Evolutionary conservation across 2,329 filamentous ascomycete genomes (phyloP), one percentile per base, ranked within the genome.

Genomic region (Trichoderma breve): DNA sequence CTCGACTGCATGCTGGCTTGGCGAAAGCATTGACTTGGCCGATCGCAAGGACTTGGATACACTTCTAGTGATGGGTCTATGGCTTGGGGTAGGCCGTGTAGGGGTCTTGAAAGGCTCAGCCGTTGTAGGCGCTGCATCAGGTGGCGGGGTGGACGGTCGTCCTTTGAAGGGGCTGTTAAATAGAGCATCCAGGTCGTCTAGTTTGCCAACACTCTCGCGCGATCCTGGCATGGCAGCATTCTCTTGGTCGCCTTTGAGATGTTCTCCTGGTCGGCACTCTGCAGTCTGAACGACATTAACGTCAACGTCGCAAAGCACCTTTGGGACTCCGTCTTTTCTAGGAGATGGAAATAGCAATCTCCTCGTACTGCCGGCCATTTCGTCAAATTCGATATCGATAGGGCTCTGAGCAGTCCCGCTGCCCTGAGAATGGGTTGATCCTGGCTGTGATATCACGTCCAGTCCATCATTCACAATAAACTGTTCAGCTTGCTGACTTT

Each of bases 271-370:
- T 39, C 80, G 79, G 39, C 78, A 78, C 28, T 83, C 82, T 3
- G 82, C 78, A 4, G 84, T 82, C 72, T 86, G 84, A 55, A 87
- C 82, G 66, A 85, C 78, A 75, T 90, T 91, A 18, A 86, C 82
- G 15, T 84, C 81, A 53, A 89, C 79, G 76, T 91, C 88, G 63
- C 87, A 86, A 3, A 93, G 84, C 26, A 88, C 86, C 78, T 90
- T 93, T 1, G 86, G 82, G 60, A 88, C 84, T 43, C 87, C 88
- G 34, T 89, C 87, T 74, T 91, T 92, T 57, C 90, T 86, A 2
- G 93, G 93, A 0, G 92, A 94, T 1, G 93, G 92, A 77, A 96
- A 96, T 1, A 96, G 84, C 3, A 95, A 81, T 72, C 93, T 86
- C 73, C 92, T 87, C 0, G 92, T 94, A 66, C 79, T 82, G 39